Conservation (phyloP, 441 rosid genomes). For the Kokia cookei region DNA sequence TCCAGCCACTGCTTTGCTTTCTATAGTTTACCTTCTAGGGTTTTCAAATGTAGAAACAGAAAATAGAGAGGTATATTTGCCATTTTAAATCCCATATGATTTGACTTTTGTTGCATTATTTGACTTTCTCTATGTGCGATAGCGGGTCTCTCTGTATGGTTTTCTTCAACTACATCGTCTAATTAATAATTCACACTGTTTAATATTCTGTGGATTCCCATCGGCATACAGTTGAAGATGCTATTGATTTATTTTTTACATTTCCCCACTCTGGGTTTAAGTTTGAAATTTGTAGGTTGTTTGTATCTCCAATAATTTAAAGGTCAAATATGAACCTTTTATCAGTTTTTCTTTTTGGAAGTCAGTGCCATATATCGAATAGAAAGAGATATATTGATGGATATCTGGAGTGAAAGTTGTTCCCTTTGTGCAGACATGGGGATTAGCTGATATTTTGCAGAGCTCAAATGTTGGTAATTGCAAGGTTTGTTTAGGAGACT, state of each 20-base stretch:
- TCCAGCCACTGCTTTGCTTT: slow-evolving; percentile 35
- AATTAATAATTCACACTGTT: not conserved
- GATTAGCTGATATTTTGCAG: slow-evolving; percentile 18
- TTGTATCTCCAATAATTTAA: not conserved
- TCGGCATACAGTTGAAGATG: not conserved
- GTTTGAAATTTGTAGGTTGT: not conserved
- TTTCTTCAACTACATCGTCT: not conserved
- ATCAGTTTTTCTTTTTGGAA: not conserved
- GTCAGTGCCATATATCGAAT: not conserved
- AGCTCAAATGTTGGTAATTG: slow-evolving; percentile 24
- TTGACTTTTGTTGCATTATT: not conserved
- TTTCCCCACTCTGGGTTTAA: not conserved
- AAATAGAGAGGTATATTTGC: slow-evolving; percentile 32
- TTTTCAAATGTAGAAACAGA: slow-evolving; percentile 28
- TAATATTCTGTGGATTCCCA: not conserved
- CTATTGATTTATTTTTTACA: not conserved
- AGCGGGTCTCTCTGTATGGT: not conserved
- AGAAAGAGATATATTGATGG: not conserved
- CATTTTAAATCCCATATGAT: not conserved
- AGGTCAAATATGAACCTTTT: not conserved
- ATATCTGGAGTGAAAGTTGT: slow-evolving; percentile 13
- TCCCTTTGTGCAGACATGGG: slow-evolving; percentile 39
- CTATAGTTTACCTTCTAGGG: slow-evolving; percentile 32
- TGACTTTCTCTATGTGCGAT: not conserved
- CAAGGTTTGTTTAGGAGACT: slow-evolving; percentile 28